phyloP scores from a whole-genome alignment of 2,329 filamentous ascomycete genomes.

The Cladobotryum mycophilum region DNA sequence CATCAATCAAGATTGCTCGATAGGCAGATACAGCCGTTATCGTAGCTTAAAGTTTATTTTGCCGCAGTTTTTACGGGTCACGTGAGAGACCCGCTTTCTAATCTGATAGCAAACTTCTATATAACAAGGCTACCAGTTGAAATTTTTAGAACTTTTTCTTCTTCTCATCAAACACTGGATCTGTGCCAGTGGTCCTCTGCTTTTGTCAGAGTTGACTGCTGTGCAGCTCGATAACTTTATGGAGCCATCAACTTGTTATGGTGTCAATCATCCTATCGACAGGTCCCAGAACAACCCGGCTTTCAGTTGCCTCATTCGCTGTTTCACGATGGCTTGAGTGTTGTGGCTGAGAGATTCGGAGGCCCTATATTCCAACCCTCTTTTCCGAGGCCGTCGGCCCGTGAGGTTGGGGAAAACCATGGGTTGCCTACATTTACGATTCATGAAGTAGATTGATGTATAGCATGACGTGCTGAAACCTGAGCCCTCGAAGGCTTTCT shows the following conservation, averaged over 20 bases:
- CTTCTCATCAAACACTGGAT: conserved; percentile 54
- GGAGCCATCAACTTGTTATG: conserved; percentile 70
- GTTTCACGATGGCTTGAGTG: conserved; percentile 55
- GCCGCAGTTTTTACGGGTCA: conserved; percentile 2
- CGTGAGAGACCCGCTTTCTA: conserved; percentile 5
- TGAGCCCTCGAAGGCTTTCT: background rate
- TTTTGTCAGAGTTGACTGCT: conserved; percentile 64
- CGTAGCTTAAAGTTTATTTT: background rate
- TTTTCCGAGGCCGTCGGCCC: conserved; percentile 84
- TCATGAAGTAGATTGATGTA: background rate
- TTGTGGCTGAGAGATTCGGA: conserved; percentile 49
- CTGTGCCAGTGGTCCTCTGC: conserved; percentile 80
- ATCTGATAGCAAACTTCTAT: conserved; percentile 6
- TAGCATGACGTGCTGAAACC: no score
- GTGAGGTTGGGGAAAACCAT: conserved; percentile 93
- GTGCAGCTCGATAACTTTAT: conserved; percentile 77
- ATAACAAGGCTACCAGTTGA: conserved; percentile 17
- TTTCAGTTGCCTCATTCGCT: conserved; percentile 61
- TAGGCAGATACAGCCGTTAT: background rate
- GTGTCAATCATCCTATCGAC: conserved; percentile 90
- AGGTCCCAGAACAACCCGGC: conserved; percentile 77
- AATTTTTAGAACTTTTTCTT: conserved; percentile 32
- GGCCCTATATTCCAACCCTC: conserved; percentile 84
- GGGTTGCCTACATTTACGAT: conserved; percentile 56
- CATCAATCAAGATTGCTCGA: background rate